phyloP scores from a whole-genome alignment of 306 rosid species.

The Pueraria montana region DNA sequence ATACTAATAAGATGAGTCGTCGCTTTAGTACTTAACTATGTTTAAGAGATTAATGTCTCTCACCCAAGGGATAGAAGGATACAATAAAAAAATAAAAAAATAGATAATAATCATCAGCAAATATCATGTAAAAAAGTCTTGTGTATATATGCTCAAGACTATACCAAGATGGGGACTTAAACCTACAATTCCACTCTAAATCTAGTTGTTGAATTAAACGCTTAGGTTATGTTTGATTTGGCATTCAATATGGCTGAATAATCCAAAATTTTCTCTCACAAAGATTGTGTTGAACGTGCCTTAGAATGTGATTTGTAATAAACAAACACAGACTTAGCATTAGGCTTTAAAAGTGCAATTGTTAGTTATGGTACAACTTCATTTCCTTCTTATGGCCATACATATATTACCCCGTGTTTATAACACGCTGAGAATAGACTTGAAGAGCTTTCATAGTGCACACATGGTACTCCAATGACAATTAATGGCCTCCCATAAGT shows the following conservation, averaged over 20 bases:
- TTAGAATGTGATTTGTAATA: too few species aligned
- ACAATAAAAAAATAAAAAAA: background rate
- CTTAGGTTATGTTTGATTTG: too few species aligned
- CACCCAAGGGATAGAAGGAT: background rate
- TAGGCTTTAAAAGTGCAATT: background rate
- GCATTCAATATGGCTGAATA: too few species aligned
- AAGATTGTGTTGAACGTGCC: background rate
- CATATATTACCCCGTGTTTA: background rate
- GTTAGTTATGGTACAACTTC: background rate
- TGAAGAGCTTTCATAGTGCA: background rate
- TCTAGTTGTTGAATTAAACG: background rate
- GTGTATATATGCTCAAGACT: background rate
- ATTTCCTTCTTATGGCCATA: background rate
- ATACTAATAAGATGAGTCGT: background rate
- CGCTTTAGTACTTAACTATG: background rate
- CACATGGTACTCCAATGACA: conserved; percentile 1
- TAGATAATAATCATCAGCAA: background rate
- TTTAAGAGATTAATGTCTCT: background rate
- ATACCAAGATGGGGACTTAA: background rate
- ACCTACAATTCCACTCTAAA: background rate
- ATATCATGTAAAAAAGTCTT: background rate
- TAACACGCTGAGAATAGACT: background rate
- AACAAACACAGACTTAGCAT: background rate
- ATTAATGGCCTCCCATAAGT: conserved; percentile 3
- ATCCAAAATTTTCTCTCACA: too few species aligned